Percentiles rank a stretch among this genome's conserved stretches.
Evolutionary conservation across 139 green algal genomes (phyloP).

Genomic region (Chlamydomonas incerta): DNA sequence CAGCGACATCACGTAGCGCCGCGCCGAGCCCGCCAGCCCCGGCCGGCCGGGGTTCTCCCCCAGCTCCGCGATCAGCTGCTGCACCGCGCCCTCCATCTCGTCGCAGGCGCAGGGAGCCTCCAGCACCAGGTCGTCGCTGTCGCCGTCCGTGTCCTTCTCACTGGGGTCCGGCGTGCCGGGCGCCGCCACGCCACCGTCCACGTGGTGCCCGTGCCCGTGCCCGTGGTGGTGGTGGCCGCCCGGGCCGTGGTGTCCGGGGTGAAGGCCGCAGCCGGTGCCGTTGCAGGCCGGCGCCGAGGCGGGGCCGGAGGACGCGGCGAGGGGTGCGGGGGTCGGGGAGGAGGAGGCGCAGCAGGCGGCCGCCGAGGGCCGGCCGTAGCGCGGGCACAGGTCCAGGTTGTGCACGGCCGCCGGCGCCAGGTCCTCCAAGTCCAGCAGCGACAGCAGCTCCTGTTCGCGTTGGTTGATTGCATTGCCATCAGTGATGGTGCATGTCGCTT

Average conservation of each 20-base stretch:
- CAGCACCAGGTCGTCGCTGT: constrained; percentile 45
- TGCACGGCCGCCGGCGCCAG: background rate
- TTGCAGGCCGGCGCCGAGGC: too few relatives aligned
- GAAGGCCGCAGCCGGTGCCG: too few relatives aligned
- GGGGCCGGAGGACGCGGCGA: background rate
- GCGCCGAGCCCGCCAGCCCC: constrained; percentile 52
- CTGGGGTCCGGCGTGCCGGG: constrained; percentile 59
- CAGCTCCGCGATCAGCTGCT: constrained; percentile 26
- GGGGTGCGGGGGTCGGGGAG: background rate
- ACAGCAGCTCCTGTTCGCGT: constrained; percentile 68
- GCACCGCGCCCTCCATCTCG: constrained; percentile 39
- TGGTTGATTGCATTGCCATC: too few relatives aligned
- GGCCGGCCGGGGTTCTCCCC: constrained; percentile 35
- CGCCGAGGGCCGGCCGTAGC: too few relatives aligned
- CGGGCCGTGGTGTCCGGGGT: background rate
- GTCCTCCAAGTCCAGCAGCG: constrained; percentile 62
- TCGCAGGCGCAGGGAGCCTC: background rate
- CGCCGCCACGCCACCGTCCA: constrained; percentile 15
- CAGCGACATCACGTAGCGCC: constrained; percentile 71
- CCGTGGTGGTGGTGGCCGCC: background rate
- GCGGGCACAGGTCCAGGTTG: constrained; percentile 3
- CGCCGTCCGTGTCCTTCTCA: constrained; percentile 52
- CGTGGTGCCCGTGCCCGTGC: too few relatives aligned
- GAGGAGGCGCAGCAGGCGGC: background rate
- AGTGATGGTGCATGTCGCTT: too few relatives aligned